Percentiles rank a stretch among this genome's conserved stretches.
phyloP scores from a whole-genome alignment of 192 early-diverging fungal genomes.

The Geosiphon pyriformis region DNA sequence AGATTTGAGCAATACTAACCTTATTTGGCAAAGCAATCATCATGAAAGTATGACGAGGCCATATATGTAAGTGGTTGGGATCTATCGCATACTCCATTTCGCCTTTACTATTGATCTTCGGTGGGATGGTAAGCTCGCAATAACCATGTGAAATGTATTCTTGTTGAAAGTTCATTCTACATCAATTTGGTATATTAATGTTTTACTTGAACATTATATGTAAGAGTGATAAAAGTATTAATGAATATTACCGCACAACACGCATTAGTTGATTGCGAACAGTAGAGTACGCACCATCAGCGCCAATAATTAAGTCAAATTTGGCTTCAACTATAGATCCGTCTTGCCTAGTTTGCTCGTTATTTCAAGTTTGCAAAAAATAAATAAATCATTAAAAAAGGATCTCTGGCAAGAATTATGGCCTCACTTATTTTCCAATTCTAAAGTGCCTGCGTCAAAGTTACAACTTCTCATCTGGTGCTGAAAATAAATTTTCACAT shows the following conservation, averaged over 20 bases:
- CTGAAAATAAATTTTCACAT: slow-evolving; percentile 74
- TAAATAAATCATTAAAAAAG: too few species aligned
- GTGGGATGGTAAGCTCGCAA: slow-evolving; percentile 86
- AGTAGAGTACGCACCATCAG: slow-evolving; percentile 82
- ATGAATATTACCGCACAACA: slow-evolving; percentile 55
- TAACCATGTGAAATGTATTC: slow-evolving; percentile 89
- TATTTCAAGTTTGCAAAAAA: too few species aligned
- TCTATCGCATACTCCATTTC: slow-evolving; percentile 73
- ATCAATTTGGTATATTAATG: too few species aligned
- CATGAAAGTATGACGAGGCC: slow-evolving; percentile 96
- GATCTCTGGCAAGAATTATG: too few species aligned
- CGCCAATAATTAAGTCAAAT: slow-evolving; percentile 80
- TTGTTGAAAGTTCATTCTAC: slow-evolving; percentile 77
- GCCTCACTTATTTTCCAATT: slow-evolving; percentile 42
- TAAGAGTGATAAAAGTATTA: not conserved
- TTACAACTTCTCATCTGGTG: slow-evolving; percentile 63
- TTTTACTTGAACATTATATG: not conserved
- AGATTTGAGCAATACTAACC: slow-evolving; percentile 35
- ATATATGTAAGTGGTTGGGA: slow-evolving; percentile 93
- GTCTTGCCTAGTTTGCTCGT: slow-evolving; percentile 32
- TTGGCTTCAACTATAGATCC: slow-evolving; percentile 38
- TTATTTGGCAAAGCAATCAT: slow-evolving; percentile 95
- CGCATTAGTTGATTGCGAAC: slow-evolving; percentile 80
- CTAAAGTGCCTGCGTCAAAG: slow-evolving; percentile 60
- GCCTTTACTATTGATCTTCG: slow-evolving; percentile 49